Evolutionary conservation across 2,329 filamentous ascomycete species (phyloP), one percentile per base, ranked within the genome.

Genomic region (Purpureocillium takamizusanense): DNA sequence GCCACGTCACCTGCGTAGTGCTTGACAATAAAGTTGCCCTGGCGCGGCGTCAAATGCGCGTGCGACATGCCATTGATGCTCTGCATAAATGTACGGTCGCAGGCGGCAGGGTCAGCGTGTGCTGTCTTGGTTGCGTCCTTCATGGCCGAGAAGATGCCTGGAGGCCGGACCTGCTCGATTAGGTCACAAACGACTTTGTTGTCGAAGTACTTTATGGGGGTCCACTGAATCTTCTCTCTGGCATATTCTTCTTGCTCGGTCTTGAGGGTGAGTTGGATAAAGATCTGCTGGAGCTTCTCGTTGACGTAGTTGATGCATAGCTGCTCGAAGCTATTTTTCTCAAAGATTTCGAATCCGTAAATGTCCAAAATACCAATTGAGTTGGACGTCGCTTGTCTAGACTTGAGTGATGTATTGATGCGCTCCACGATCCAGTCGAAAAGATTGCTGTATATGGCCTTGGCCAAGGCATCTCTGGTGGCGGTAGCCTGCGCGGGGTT

Each of bases 291-390:
- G 41, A 98, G 70, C 64, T 98, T 98, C 66, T 98, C 92, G 62
- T 98, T 98, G 56, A 97, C 94, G 56, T 97, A 98, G 69, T 98
- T 98, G 73, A 98, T 98, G 65, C 92, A 98, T 7, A 98, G 77
- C 63, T 98, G 92, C 61, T 98, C 92, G 54, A 98, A 98, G 48
- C 86, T 95, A 68, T 98, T 98, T 67, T 90, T 92, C 59, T 98
- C 92, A 50, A 98, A 98, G 50, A 98, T 98, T 59, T 98, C 92
- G 55, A 98, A 98, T 3, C 92, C 92, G 59, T 98, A 98, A 50
- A 98, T 98, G 72, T 98, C 92, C 49, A 98, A 73, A 56, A 98
- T 97, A 56, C 92, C 92, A 49, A 98, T 92, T 3, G 86, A 86
- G 59, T 95, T 92, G 31, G 78, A 68, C 4, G 89, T 76, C 0